Evolutionary conservation across 441 rosid genomes (phyloP), one percentile per base, ranked within the genome.

Genomic region (Mallotus japonicus): DNA sequence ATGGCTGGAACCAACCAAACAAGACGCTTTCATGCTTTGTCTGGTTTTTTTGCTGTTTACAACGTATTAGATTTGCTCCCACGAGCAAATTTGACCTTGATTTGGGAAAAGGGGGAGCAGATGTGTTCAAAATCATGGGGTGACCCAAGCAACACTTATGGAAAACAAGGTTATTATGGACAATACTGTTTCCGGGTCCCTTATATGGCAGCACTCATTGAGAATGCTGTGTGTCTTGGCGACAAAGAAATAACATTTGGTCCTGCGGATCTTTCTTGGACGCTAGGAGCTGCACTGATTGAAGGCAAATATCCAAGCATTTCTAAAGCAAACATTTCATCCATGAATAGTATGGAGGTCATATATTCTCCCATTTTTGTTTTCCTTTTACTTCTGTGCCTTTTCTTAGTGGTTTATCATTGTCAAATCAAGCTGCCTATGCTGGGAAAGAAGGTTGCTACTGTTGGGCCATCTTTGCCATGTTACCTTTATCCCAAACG

Each of bases 221-320:
- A 85, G 47, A 81, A 84, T 68, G 81, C 83, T 1, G 65, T 89
- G 57, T 81, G 85, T 54, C 81, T 85, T 1, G 66, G 84, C 7
- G 49, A 84, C 51, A 64, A 73, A 37, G 82, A 82, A 56, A 82
- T 84, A 65, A 65, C 66, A 34, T 84, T 88, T 49, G 89, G 89
- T 57, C 92, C 92, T 54, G 86, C 81, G 10, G 84, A 89, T 78
- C 62, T 89, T 67, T 88, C 92, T 22, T 86, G 92, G 92, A 85
- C 92, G n/a, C 64, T 86, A 65, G 89, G 89, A 61, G 92, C 92
- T 72, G 83, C 88, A 61, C 75, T 89, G 69, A 72, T 82, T 28
- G 87, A 88, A 75, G 86, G 84, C 28, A 77, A 81, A 54, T 75
- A 80, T 70, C 75, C 24, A 68, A 64, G 28, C 66, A 58, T 63